Evolutionary conservation across 345 rosid genomes (phyloP).

Genomic region (Arabis hirsuta): DNA sequence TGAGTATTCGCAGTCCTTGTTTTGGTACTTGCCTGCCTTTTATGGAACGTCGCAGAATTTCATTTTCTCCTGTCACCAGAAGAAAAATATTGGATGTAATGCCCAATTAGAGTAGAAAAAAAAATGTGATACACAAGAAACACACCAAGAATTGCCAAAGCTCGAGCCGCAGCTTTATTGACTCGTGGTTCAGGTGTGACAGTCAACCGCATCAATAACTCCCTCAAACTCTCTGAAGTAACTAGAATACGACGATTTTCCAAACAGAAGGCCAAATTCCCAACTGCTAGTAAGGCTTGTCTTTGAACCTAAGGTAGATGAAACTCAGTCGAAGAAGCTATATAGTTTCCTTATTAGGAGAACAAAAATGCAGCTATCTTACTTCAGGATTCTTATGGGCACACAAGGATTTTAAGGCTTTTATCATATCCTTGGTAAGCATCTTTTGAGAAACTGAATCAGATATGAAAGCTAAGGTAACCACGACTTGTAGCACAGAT

Average conservation of each 20-base stretch:
- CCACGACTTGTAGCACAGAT: constrained; percentile 90
- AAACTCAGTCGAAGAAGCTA: constrained; percentile 33
- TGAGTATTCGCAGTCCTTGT: constrained; percentile 92
- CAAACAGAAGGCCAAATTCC: constrained; percentile 92
- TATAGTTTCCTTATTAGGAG: constrained; percentile 25
- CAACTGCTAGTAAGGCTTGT: constrained; percentile 84
- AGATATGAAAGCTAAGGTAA: constrained; percentile 81
- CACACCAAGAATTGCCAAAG: constrained; percentile 96
- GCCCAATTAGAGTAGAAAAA: constrained; percentile 11
- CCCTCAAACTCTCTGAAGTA: constrained; percentile 94
- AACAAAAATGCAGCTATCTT: constrained; percentile 40
- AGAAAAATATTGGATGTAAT: constrained; percentile 6
- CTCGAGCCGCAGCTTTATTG: constrained; percentile 96
- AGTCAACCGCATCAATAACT: constrained; percentile 84
- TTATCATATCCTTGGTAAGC: constrained; percentile 85
- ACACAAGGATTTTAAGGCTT: constrained; percentile 78
- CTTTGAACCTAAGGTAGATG: constrained; percentile 76
- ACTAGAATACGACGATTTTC: constrained; percentile 91
- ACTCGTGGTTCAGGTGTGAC: constrained; percentile 79
- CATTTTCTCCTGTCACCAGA: constrained; percentile 86
- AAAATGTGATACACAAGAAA: constrained; percentile 32
- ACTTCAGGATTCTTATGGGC: constrained; percentile 85
- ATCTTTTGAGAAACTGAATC: constrained; percentile 90
- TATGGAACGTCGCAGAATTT: constrained; percentile 84
- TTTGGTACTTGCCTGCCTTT: constrained; percentile 88